These are phyloP conservation scores for Auricularia sp. DNA, from an alignment of 768 basidiomycete genomes.

Conservation along the genomic window DNA sequence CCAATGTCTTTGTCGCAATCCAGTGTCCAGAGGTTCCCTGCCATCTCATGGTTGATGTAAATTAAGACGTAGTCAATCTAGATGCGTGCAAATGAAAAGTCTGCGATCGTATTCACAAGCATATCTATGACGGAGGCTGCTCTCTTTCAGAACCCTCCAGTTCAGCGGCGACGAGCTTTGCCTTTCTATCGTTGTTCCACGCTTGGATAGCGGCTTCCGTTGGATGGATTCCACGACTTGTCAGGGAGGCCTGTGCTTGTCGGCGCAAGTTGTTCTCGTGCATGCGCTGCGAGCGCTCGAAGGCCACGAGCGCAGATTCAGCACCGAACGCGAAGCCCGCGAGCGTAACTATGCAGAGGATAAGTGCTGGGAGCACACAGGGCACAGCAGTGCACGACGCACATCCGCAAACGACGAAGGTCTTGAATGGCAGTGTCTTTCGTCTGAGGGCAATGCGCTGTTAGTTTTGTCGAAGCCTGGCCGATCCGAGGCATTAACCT, in stretches of 20 bases:
- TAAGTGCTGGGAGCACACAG: background rate
- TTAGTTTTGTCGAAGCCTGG: background rate
- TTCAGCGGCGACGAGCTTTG: background rate
- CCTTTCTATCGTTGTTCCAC: background rate
- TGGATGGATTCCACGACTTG: background rate
- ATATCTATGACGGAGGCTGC: background rate
- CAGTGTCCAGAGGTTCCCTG: background rate
- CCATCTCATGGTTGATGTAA: background rate
- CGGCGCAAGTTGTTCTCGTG: background rate
- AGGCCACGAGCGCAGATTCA: background rate
- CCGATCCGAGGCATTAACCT: constrained; percentile 34
- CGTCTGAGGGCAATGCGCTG: background rate
- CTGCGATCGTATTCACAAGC: background rate
- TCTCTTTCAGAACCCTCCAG: background rate
- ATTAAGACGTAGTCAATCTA: background rate
- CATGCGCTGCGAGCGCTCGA: background rate
- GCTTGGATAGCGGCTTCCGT: background rate
- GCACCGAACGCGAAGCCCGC: background rate
- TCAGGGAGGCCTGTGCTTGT: background rate
- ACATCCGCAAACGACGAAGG: background rate
- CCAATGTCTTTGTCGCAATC: background rate
- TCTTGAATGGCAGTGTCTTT: background rate
- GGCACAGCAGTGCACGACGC: background rate
- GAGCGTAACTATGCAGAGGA: background rate
- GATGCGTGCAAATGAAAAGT: background rate